Evolutionary conservation across 768 basidiomycete genomes (phyloP).

Genomic region (Boletus speciosus): DNA sequence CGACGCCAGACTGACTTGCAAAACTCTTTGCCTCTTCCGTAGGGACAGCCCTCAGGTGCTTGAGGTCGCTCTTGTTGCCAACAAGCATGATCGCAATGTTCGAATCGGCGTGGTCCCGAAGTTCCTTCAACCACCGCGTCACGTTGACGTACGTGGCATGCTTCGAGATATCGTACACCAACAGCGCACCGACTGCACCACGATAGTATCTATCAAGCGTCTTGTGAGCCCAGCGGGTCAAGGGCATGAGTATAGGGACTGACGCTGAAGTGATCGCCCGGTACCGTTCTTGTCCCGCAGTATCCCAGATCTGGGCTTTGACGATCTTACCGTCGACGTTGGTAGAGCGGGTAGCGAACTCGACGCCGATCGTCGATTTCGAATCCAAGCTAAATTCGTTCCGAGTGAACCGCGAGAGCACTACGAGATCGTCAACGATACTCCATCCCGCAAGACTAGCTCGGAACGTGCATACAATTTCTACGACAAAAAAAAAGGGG

Average conservation of each 20-base stretch:
- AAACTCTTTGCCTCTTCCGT: conserved; percentile 97
- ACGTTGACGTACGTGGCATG: conserved; percentile 94
- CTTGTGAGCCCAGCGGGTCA: conserved; percentile 5
- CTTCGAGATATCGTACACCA: conserved; percentile 94
- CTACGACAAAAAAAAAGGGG: conserved; percentile 17
- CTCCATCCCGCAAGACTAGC: background rate
- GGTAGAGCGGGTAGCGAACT: conserved; percentile 95
- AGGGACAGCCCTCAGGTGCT: conserved; percentile 92
- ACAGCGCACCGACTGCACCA: conserved; percentile 88
- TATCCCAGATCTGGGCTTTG: conserved; percentile 99
- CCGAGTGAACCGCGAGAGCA: conserved; percentile 98
- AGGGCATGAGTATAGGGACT: conserved; percentile 24
- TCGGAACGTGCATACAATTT: conserved; percentile 29
- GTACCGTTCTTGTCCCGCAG: conserved; percentile 97
- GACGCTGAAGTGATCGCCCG: conserved; percentile 96
- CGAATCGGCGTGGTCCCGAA: conserved; percentile 90
- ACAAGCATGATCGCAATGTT: conserved; percentile 96
- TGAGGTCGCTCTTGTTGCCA: conserved; percentile 99
- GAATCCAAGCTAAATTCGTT: conserved; percentile 99
- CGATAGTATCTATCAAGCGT: conserved; percentile 78
- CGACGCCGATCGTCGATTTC: conserved; percentile 98
- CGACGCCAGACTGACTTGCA: conserved; percentile 54
- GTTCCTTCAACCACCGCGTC: conserved; percentile 93
- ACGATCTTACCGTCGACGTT: conserved; percentile 95
- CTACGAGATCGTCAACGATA: conserved; percentile 38